Evolutionary conservation across 116 monocot genomes (phyloP).

Genomic region (Posidonia oceanica): DNA sequence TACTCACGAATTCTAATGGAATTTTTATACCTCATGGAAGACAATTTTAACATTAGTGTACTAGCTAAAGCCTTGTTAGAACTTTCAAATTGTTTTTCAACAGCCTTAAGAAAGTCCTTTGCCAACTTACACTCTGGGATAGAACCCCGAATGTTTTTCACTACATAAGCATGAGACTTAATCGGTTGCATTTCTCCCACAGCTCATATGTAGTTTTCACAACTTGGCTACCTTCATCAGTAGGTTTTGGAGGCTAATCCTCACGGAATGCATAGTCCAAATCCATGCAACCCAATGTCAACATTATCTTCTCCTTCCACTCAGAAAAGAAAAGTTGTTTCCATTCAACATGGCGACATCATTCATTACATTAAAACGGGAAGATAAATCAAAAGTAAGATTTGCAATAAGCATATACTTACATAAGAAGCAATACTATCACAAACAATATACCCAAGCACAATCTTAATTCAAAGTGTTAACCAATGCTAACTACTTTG

Average conservation of each 20-base stretch:
- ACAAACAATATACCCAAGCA: neutral
- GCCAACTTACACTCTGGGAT: conserved; percentile 3
- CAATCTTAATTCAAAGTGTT: neutral
- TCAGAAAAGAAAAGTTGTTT: conserved; percentile 7
- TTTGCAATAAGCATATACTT: too few species aligned
- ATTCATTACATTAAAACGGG: neutral
- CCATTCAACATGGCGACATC: conserved; percentile 3
- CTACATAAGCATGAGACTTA: conserved; percentile 14
- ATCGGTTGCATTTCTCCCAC: conserved; percentile 12
- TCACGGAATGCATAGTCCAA: conserved; percentile 4
- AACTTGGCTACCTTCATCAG: neutral
- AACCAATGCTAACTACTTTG: neutral
- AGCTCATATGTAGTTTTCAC: conserved; percentile 1
- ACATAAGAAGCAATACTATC: too few species aligned
- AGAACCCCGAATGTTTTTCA: conserved; percentile 3
- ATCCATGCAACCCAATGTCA: conserved; percentile 6
- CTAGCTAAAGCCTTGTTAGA: conserved; percentile 5
- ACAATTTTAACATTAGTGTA: neutral
- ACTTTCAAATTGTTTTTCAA: conserved; percentile 2
- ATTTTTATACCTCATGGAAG: conserved; percentile 11
- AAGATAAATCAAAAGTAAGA: too few species aligned
- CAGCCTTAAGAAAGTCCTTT: conserved; percentile 5
- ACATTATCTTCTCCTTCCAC: conserved; percentile 6
- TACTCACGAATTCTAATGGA: conserved; percentile 15
- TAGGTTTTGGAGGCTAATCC: neutral